Evolutionary conservation across 2,329 filamentous ascomycete species (phyloP).

Genomic region (Cercospora sesami): DNA sequence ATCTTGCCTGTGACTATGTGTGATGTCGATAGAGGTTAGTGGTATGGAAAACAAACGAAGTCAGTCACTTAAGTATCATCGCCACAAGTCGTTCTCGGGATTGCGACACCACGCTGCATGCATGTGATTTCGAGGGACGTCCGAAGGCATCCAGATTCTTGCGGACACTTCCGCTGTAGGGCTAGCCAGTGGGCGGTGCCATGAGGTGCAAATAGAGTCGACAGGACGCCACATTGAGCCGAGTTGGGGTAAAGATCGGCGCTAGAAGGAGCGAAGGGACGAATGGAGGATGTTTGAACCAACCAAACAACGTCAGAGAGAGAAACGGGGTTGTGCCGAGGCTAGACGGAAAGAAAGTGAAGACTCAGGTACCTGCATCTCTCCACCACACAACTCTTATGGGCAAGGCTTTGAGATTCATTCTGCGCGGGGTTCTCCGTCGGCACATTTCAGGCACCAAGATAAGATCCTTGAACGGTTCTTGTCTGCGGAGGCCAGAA

Average conservation of each 20-base stretch:
- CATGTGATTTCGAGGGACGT: neutral
- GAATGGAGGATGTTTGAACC: neutral
- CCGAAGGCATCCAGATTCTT: constrained; percentile 12
- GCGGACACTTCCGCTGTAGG: neutral
- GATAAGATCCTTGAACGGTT: neutral
- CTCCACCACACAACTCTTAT: neutral
- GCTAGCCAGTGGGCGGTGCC: constrained; percentile 1
- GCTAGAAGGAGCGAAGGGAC: neutral
- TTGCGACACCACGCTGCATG: neutral
- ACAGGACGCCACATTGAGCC: neutral
- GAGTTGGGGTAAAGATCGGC: neutral
- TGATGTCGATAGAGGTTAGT: neutral
- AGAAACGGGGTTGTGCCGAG: constrained; percentile 2
- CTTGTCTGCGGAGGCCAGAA: neutral
- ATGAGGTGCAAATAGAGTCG: constrained; percentile 1
- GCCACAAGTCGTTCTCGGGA: neutral
- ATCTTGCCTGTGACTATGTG: neutral
- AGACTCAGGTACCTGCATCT: neutral
- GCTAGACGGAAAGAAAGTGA: neutral
- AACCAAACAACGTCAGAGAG: neutral
- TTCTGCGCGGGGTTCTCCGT: neutral
- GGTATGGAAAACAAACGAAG: neutral
- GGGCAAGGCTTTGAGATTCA: neutral
- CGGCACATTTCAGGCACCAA: neutral
- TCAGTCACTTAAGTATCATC: neutral